Evolutionary conservation across 73 alveolate genomes (phyloP).

Genomic region (Paramecium pentaurelia): DNA sequence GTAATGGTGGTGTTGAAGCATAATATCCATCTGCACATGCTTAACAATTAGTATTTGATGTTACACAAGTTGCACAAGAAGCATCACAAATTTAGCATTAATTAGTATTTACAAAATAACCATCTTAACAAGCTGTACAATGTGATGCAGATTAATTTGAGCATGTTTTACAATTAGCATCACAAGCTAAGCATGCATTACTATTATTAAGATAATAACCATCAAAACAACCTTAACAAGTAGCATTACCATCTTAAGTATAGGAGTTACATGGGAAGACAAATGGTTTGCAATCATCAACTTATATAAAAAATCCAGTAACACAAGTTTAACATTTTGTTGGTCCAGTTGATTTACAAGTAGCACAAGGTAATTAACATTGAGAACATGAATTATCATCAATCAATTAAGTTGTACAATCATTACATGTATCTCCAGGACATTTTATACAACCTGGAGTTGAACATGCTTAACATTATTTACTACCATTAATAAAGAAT

Average conservation of each 20-base stretch:
- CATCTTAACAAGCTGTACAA: neutral
- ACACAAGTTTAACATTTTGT: neutral
- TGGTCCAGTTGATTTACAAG: neutral
- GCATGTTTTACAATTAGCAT: slow-evolving; percentile 2
- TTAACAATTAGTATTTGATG: neutral
- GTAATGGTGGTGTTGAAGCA: neutral
- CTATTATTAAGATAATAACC: neutral
- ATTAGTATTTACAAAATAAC: neutral
- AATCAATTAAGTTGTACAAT: neutral
- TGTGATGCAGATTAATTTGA: neutral
- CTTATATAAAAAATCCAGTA: neutral
- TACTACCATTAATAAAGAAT: neutral
- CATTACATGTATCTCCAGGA: neutral
- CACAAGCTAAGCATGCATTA: neutral
- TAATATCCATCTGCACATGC: neutral
- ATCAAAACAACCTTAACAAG: neutral
- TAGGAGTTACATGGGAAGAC: neutral
- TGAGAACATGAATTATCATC: neutral
- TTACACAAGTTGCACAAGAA: neutral
- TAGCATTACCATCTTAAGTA: neutral
- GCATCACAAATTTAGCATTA: neutral
- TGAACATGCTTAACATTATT: neutral
- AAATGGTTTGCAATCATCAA: neutral
- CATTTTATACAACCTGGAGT: neutral
- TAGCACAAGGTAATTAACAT: neutral